Conservation (phyloP, 805 yeast species). For the Candida germanica region DNA sequence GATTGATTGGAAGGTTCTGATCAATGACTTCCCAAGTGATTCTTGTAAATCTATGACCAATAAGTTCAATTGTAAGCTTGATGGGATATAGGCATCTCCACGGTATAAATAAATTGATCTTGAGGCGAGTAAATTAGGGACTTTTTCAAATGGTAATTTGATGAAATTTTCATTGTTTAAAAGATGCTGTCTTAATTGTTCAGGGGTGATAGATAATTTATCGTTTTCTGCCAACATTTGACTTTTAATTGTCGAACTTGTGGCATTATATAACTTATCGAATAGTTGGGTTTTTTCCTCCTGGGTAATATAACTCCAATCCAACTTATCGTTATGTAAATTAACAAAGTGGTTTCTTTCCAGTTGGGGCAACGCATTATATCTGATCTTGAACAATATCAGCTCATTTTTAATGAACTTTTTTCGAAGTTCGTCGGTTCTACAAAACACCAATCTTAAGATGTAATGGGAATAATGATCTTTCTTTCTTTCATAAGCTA, state of each 20-base stretch:
- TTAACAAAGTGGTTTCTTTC: slow-evolving; percentile 75
- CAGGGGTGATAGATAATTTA: slow-evolving; percentile 38
- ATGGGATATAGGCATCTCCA: slow-evolving; percentile 85
- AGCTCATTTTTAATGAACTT: slow-evolving; percentile 79
- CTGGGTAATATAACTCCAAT: slow-evolving; percentile 65
- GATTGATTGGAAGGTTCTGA: slow-evolving; percentile 68
- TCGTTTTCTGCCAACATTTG: slow-evolving; percentile 34
- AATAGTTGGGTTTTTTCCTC: slow-evolving; percentile 56
- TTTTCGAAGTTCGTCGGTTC: slow-evolving; percentile 76
- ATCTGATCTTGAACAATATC: slow-evolving; percentile 70
- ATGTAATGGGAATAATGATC: slow-evolving; percentile 93
- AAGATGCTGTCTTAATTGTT: slow-evolving; percentile 50
- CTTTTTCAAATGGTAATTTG: slow-evolving; percentile 84
- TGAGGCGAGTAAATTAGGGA: slow-evolving; percentile 70
- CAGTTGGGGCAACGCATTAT: slow-evolving; percentile 51
- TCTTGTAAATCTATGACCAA: slow-evolving; percentile 66
- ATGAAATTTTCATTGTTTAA: slow-evolving; percentile 60
- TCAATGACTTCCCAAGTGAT: slow-evolving; percentile 48
- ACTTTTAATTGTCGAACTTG: slow-evolving; percentile 42
- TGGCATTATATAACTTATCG: slow-evolving; percentile 52
- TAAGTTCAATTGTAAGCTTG: slow-evolving; percentile 70
- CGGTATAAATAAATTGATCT: slow-evolving; percentile 62
- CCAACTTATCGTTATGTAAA: slow-evolving; percentile 50
- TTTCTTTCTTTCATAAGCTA: slow-evolving; percentile 65
- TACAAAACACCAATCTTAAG: slow-evolving; percentile 83